Evolutionary conservation across 1,284 basidiomycete genomes (phyloP), one percentile per base, ranked within the genome.

Genomic region (Schizophyllum commune): DNA sequence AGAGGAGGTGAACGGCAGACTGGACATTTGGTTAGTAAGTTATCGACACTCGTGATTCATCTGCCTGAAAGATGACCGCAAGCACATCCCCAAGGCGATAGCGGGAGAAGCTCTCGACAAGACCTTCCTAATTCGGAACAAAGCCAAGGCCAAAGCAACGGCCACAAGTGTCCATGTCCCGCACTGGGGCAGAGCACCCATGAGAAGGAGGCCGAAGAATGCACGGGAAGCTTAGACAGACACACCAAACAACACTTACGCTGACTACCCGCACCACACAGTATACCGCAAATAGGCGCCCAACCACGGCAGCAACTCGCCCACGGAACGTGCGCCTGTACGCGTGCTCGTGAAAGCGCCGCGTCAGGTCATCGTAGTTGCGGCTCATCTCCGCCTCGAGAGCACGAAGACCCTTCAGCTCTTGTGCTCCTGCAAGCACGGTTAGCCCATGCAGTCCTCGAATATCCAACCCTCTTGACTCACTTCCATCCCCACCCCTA

Each of bases 361-460:
- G 75, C 58, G 78, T 79, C 58, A 90, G 73, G 1, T 72, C 71
- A 39, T 81, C 77, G 5, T 90, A 66, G 63, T 84, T 84, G 5
- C 76, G 76, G 52, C 73, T 71, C 87, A 91, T 91, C 67, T 91
- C 81, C 55, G 82, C 79, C 69, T 89, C 85, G 0, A 92, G 77
- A 0, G 86, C 81, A 65, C 84, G 75, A 7, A 92, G 75, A 0
- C 88, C 89, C 20, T 76, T 74, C 15, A 90, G 69, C 69, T 91
- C 89, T 66, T 83, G 78, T 27, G 70, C 66, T 56, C 73, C 71
- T 63, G 66, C 67, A 64, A 58, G 20, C 70, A 65, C 66, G 39
- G 55, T 56, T 32, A 58, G 11, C 60, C 52, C 58, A 32, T 62
- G 51, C 19, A 60, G 27, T 61, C 52, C 52, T 39, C 19, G 15